Base-by-base conservation (phyloP, 225 moss, liverwort and hornwort species). In the Pseudisothecium myosuroides region DNA sequence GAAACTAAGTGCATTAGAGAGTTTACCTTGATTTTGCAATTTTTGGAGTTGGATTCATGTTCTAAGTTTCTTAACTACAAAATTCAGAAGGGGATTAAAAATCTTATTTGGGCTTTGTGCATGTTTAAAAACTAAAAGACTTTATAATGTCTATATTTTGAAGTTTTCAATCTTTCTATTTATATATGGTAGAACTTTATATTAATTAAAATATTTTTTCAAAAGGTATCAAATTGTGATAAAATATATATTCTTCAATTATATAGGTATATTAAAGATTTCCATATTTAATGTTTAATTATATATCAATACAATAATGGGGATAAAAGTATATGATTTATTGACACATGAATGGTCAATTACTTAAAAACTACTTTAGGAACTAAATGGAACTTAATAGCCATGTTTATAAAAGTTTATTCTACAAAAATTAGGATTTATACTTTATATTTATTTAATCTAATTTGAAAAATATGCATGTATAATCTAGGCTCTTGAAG, bases 401-500 rank as follows among this genome's bases (percentile, higher is more conserved):
- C 6, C 3, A 55, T 29, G 3, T 22, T 10, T 55, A 29, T 9
- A 54, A 47, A 29, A 54, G 24, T 12, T 66, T 19, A 14, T 31
- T 11, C 2, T 8, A 52, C 23, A 31, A 28, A n/a, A 17, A 29
- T 41, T 43, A 41, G 12, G 3, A 2, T 12, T 28, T 31, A 41
- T 2, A 16, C 0, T 68, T 62, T 14, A 47, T 5, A 28, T 56
- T 56, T 32, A 34, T 14, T 72, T 45, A 9, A 16, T 54, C 36
- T 27, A 37, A 77, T 56, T 15, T 82, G 8, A 78, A 34, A 9
- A 24, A 47, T 55, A 24, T 18, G 12, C 11, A 34, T 68, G 5
- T 55, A 0, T 17, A 34, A 37, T n/a, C n/a, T 9, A 96, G 95
- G 96, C 94, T 72, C 84, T 98, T 82, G 98, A 98, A 87, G 98